A percentile compares a stretch with the other conserved stretches of the same genome.
These are phyloP conservation scores for Aureobasidium mangrovei DNA, from an alignment of 2,329 filamentous ascomycete species.

Conservation along the genomic window DNA sequence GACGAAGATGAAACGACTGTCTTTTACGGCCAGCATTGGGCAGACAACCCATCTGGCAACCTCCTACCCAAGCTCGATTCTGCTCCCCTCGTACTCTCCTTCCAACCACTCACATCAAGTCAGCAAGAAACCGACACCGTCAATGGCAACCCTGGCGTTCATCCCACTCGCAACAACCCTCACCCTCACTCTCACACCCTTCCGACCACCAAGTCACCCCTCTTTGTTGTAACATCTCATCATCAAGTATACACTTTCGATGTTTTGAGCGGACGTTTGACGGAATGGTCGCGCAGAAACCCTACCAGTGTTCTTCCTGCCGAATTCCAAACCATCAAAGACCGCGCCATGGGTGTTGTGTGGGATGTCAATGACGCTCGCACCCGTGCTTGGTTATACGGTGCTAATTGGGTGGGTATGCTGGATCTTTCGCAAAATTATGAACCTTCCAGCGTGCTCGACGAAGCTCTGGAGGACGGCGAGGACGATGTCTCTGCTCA, in stretches of 20 bases:
- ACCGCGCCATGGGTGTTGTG: constrained; percentile 72
- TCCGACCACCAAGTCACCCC: constrained; percentile 43
- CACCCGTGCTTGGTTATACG: constrained; percentile 79
- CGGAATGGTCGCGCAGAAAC: constrained; percentile 79
- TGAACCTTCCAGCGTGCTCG: constrained; percentile 17
- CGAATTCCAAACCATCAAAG: constrained; percentile 64
- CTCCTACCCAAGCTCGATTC: constrained; percentile 38
- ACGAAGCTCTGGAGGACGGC: neutral
- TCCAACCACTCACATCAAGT: constrained; percentile 29
- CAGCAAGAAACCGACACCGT: constrained; percentile 16
- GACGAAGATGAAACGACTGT: constrained; percentile 40
- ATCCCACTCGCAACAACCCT: constrained; percentile 42
- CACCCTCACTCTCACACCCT: constrained; percentile 49
- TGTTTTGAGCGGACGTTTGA: constrained; percentile 64
- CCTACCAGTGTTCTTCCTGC: constrained; percentile 64
- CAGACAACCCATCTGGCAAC: constrained; percentile 54
- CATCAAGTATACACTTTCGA: constrained; percentile 72
- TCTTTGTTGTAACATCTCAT: constrained; percentile 54
- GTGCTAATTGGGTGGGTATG: constrained; percentile 82
- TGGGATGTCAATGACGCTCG: constrained; percentile 57
- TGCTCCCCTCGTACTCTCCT: constrained; percentile 37
- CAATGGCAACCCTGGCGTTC: constrained; percentile 41
- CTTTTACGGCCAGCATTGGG: constrained; percentile 60
- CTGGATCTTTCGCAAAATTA: constrained; percentile 73
- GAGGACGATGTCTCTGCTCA: constrained; percentile 12